These are phyloP conservation scores for Fistulinella prunicolor DNA, from an alignment of 768 basidiomycete genomes.

Conservation along the genomic window DNA sequence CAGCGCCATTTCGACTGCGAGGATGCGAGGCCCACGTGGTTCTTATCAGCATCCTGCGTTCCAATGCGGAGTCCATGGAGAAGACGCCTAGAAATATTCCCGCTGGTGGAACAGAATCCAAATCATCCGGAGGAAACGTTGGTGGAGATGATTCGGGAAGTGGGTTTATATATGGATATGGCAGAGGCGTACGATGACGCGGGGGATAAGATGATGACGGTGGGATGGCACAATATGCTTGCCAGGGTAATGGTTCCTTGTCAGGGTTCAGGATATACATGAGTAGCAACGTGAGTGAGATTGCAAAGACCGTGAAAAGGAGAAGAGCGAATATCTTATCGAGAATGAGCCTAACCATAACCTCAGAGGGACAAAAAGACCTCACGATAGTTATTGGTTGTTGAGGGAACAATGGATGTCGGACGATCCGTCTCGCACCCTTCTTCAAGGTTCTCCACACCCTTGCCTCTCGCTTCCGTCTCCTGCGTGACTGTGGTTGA, in stretches of 20 bases:
- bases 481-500: slow-evolving; percentile 40
- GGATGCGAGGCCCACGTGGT: slow-evolving; percentile 87
- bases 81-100: slow-evolving; percentile 90
- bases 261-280: slow-evolving; percentile 95
- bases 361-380: slow-evolving; percentile 8
- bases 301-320: slow-evolving; percentile 75
- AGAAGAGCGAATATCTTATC: slow-evolving; percentile 65
- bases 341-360: slow-evolving; percentile 21
- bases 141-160: slow-evolving; percentile 27
- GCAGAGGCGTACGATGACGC: slow-evolving; percentile 40
- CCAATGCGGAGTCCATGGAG: slow-evolving; percentile 79
- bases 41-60: slow-evolving; percentile 83
- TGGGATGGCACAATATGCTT: slow-evolving; percentile 83
- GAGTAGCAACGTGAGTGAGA: slow-evolving; percentile 80
- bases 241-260: slow-evolving; percentile 92
- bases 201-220: slow-evolving; percentile 44
- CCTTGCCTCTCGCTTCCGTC: slow-evolving; percentile 49
- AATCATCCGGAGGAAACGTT: slow-evolving; percentile 68
- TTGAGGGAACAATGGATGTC: slow-evolving; percentile 75
- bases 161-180: slow-evolving; percentile 38
- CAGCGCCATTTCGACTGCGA: slow-evolving; percentile 72
- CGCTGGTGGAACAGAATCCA: slow-evolving; percentile 76
- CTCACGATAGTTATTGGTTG: slow-evolving; percentile 81
- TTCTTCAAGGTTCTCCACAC: slow-evolving; percentile 52
- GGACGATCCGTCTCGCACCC: slow-evolving; percentile 52